Evolutionary conservation across 768 basidiomycete genomes (phyloP).

Genomic region (Pisolithus orientalis): DNA sequence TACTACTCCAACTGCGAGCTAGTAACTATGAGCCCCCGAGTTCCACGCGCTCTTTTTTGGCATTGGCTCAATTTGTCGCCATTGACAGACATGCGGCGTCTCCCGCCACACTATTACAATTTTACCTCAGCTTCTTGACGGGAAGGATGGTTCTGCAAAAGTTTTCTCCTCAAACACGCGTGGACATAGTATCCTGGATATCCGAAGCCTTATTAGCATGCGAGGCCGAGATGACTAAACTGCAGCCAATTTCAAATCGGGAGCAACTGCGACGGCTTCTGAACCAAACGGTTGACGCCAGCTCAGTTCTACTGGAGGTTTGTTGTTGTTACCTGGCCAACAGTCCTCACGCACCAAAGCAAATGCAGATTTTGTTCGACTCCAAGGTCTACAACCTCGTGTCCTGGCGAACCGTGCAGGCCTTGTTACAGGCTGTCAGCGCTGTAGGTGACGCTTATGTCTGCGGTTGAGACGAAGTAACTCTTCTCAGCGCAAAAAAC

Average conservation of each 20-base stretch:
- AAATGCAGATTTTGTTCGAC: conserved; percentile 14
- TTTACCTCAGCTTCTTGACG: conserved; percentile 40
- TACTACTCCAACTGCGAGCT: conserved; percentile 26
- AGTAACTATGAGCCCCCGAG: conserved; percentile 29
- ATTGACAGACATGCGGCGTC: conserved; percentile 37
- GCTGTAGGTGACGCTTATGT: conserved; percentile 16
- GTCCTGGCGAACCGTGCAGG: conserved; percentile 20
- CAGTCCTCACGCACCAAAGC: conserved; percentile 2
- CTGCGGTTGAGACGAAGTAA: conserved; percentile 16
- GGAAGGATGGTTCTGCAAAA: conserved; percentile 44
- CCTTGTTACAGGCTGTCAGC: conserved; percentile 16
- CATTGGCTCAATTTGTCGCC: conserved; percentile 38
- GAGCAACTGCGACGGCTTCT: conserved; percentile 32
- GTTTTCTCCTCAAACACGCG: conserved; percentile 37
- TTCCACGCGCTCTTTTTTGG: conserved; percentile 38
- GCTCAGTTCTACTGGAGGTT: conserved; percentile 39
- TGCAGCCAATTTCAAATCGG: conserved; percentile 18
- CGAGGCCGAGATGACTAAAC: conserved; percentile 22
- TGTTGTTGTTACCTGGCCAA: conserved; percentile 16
- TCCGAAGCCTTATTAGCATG: conserved; percentile 39
- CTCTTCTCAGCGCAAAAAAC: conserved; percentile 36
- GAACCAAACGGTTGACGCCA: conserved; percentile 46
- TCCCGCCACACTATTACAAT: conserved; percentile 43
- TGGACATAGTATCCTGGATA: conserved; percentile 40
- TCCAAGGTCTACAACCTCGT: conserved; percentile 18